These are phyloP conservation scores for Lepiota subincarnata DNA, from an alignment of 768 basidiomycete species.

Conservation along the genomic window DNA sequence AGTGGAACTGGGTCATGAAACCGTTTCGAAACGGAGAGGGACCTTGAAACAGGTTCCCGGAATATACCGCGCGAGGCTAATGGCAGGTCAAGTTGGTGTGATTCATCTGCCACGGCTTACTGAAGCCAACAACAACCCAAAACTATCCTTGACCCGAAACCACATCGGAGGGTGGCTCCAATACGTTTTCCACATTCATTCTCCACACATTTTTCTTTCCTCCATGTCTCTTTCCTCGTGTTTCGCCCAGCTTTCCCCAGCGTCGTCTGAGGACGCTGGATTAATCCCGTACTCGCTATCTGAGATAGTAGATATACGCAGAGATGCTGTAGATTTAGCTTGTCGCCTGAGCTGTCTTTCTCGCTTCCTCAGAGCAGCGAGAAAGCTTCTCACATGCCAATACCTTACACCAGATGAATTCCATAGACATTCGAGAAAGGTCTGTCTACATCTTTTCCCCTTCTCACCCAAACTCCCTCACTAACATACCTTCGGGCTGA, in stretches of 20 bases:
- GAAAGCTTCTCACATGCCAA: conserved; percentile 24
- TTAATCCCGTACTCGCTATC: conserved; percentile 2
- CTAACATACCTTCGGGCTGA: conserved; percentile 6
- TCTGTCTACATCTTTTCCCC: conserved; percentile 12
- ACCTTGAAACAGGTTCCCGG: conserved; percentile 28
- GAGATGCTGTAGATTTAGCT: conserved; percentile 25
- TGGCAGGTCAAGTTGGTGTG: conserved; percentile 24
- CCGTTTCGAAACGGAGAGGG: conserved; percentile 12
- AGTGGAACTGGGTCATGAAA: conserved; percentile 3
- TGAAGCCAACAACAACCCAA: conserved; percentile 13
- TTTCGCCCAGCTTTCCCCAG: conserved; percentile 1
- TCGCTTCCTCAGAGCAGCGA: conserved; percentile 26
- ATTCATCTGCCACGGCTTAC: conserved; percentile 21
- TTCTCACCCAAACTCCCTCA: background rate
- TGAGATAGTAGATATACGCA: conserved; percentile 20
- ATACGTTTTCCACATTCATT: conserved; percentile 15
- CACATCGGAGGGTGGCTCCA: background rate
- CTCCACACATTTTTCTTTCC: conserved; percentile 10
- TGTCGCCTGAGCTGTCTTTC: conserved; percentile 25
- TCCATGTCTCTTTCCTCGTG: conserved; percentile 11
- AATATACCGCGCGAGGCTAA: conserved; percentile 28
- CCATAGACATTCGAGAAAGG: conserved; percentile 29
- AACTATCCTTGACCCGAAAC: conserved; percentile 6
- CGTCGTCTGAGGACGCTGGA: conserved; percentile 10
- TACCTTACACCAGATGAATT: conserved; percentile 21